Conservation (phyloP, 1,284 basidiomycete genomes). For the Coniophora puteana region DNA sequence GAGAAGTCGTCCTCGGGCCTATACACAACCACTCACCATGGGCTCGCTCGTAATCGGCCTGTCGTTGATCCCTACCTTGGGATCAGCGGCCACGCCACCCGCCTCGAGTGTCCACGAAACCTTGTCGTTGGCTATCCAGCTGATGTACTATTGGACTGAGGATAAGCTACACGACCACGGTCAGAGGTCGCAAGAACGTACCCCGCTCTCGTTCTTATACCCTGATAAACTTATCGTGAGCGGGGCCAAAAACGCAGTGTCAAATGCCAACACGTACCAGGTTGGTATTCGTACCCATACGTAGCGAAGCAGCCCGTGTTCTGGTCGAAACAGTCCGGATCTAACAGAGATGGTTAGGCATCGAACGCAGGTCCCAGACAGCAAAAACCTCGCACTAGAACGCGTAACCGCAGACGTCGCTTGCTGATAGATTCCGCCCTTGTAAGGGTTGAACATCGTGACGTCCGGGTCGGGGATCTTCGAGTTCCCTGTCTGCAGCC, state of each 20-base stretch:
- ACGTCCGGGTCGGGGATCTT: no score
- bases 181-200: no score
- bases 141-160: constrained; percentile 56
- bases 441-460: constrained; percentile 42
- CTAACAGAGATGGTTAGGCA: no score
- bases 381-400: background rate
- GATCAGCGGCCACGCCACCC: constrained; percentile 68
- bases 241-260: no score
- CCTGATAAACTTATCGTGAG: no score
- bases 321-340: no score
- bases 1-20: no score
- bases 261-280: no score
- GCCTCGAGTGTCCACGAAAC: constrained; percentile 75
- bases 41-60: constrained; percentile 83
- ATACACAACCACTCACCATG: constrained; percentile 50
- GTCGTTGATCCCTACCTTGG: constrained; percentile 60
- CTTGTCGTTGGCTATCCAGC: constrained; percentile 68
- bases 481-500: constrained; percentile 38
- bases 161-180: no score
- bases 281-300: constrained; percentile 48
- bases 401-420: constrained; percentile 49
- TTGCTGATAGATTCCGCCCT: constrained; percentile 50
- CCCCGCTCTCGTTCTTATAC: no score
- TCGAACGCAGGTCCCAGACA: no score
- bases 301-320: constrained; percentile 32